Base-by-base conservation (phyloP, 192 early-diverging fungal species). In the Entomortierella beljakovae region DNA sequence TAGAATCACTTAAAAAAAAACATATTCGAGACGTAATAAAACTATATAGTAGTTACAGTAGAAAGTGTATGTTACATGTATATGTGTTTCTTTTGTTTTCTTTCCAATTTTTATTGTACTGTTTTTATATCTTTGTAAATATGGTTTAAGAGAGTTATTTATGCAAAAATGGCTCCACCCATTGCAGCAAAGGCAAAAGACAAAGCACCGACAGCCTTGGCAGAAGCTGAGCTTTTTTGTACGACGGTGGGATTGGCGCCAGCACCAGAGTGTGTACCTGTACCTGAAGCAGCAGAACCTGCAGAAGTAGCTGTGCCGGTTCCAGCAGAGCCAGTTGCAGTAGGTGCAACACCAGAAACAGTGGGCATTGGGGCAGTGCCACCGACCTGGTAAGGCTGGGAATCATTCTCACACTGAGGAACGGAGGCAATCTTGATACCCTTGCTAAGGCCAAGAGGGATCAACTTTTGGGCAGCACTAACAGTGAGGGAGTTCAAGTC, bases 361-460 rank as follows among this genome's bases (percentile, higher is more conserved):
- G 43, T 46, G 43, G 43, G 43, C 5, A 46, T 46, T 20, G 43
- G 11, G 15, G 43, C 43, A 16, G 11, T 46, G 43, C 43, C 43
- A 20, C 55, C 33, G 18, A 6, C n/a, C 40, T 70, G 68, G 32
- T 70, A 70, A 38, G 65, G 65, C 15, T 18, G 9, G 29, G 50
- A 25, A 9, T 43, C 68, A 20, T 22, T 37, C 58, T 70, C 26
- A 43, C 68, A 70, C 38, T 6, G 51, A 34, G 68, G 28, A 31
- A 70, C 37, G 20, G 22, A 18, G 7, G 42, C 38, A 28, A 62
- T 22, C 10, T 11, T 70, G 68, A 70, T 28, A 38, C 54, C 54
- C 22, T 25, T 34, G 11, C 18, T 25, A 16, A 23, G 23, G 23
- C 43, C 68, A 7, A 61, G 28, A 13, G 51, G 59, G 16, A 62